phyloP scores from a whole-genome alignment of 2,329 filamentous ascomycete species.

The Apiospora arundinis region DNA sequence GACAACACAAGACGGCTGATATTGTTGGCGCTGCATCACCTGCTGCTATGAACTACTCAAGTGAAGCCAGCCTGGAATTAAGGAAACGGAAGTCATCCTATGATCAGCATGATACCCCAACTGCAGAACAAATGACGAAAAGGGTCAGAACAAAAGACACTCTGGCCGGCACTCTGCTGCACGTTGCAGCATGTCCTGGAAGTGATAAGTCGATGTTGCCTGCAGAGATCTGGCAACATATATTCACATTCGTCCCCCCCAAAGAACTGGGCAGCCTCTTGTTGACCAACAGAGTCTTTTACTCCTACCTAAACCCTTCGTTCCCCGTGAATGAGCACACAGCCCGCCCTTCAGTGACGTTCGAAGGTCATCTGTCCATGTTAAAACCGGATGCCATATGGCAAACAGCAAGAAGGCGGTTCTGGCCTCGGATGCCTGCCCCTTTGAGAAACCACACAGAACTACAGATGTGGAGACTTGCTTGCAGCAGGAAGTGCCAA shows the following conservation, averaged over 20 bases:
- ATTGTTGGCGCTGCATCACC: not conserved
- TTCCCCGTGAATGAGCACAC: not conserved
- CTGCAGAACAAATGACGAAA: not conserved
- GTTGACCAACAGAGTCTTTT: slow-evolving; percentile 71
- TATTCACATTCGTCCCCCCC: slow-evolving; percentile 72
- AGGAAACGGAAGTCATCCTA: not conserved
- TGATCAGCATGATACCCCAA: not conserved
- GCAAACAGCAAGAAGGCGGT: slow-evolving; percentile 70
- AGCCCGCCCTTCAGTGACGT: not conserved
- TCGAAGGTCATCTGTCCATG: not conserved
- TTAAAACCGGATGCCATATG: slow-evolving; percentile 72
- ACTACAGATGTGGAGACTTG: slow-evolving; percentile 77
- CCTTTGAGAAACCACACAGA: slow-evolving; percentile 71
- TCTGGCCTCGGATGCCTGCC: slow-evolving; percentile 71
- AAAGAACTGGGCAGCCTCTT: slow-evolving; percentile 68
- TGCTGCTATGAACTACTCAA: not conserved
- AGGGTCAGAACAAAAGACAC: not conserved
- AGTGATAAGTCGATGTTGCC: slow-evolving; percentile 43
- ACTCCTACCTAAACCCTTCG: slow-evolving; percentile 60
- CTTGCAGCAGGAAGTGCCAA: slow-evolving; percentile 69
- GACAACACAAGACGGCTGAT: not conserved
- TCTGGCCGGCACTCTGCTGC: not conserved
- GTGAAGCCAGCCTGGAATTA: not conserved
- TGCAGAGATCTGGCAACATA: slow-evolving; percentile 71
- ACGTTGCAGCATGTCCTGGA: not conserved